Conservation (phyloP, 805 yeast species). For the Allodekkera sacchari region DNA sequence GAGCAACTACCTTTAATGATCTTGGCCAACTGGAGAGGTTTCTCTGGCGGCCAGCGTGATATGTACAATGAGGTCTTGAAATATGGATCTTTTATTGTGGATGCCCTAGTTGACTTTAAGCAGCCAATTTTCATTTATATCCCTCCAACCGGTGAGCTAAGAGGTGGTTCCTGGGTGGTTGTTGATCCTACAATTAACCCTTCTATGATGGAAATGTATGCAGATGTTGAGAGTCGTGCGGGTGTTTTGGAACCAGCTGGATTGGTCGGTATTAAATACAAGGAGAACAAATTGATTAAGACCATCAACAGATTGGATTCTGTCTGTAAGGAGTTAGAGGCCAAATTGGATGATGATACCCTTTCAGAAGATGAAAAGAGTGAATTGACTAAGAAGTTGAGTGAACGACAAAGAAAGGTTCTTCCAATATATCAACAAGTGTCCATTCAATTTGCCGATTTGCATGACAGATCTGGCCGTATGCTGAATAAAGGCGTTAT, state of each 20-base stretch:
- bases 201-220: constrained; percentile 99
- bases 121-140: constrained; percentile 96
- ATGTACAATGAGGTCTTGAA: constrained; percentile 98
- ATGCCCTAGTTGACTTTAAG: constrained; percentile 89
- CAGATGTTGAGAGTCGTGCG: constrained; percentile 90
- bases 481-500: constrained; percentile 94
- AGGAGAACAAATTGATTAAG: constrained; percentile 83
- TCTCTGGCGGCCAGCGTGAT: constrained; percentile 99
- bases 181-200: constrained; percentile 96
- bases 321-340: constrained; percentile 60
- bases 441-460: constrained; percentile 93
- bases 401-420: constrained; percentile 69
- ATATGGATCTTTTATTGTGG: constrained; percentile 95
- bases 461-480: constrained; percentile 96
- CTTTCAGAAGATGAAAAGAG: constrained; percentile 60
- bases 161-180: constrained; percentile 99
- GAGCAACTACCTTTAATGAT: constrained; percentile 97
- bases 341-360: constrained; percentile 42
- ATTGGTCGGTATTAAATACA: constrained; percentile 97
- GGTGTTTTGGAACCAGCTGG: constrained; percentile 99
- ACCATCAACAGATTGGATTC: constrained; percentile 89
- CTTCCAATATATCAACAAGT: constrained; percentile 88
- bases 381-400: constrained; percentile 53
- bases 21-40: constrained; percentile 99
- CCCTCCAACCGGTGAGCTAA: constrained; percentile 96